Conservation (phyloP, 2,329 filamentous ascomycete genomes). For the Fusarium illudens region DNA sequence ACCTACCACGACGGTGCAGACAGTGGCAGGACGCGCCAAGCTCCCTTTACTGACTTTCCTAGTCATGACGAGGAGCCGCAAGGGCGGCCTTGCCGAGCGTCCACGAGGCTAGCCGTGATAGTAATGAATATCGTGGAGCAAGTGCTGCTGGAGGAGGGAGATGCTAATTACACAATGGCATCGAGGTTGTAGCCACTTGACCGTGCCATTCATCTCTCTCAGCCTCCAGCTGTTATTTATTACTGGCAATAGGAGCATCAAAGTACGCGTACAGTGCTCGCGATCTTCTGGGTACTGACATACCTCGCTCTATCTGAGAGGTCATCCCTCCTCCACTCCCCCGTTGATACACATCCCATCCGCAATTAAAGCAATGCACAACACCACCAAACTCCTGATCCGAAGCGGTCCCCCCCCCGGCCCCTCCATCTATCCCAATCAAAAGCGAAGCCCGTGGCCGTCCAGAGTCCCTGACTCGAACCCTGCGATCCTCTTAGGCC, state of each 20-base stretch:
- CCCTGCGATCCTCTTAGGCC: conserved; percentile 25
- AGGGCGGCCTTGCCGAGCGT: conserved; percentile 23
- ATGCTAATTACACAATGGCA: conserved; percentile 13
- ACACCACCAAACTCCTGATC: conserved; percentile 38
- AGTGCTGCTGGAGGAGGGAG: conserved; percentile 6
- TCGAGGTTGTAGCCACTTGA: neutral
- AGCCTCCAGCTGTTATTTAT: too few relatives aligned
- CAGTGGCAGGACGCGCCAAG: conserved; percentile 9
- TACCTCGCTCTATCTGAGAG: neutral
- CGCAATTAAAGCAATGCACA: conserved; percentile 35
- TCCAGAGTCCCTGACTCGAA: conserved; percentile 40
- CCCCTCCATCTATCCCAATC: conserved; percentile 22
- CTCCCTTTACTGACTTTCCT: neutral
- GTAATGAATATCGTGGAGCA: conserved; percentile 28
- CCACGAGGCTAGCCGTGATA: conserved; percentile 22
- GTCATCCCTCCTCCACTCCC: neutral
- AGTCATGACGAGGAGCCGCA: conserved; percentile 24
- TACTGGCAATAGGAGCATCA: neutral
- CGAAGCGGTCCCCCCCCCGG: conserved; percentile 11
- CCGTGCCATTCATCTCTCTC: neutral
- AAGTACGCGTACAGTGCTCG: neutral
- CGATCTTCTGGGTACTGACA: neutral
- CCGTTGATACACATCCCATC: conserved; percentile 16
- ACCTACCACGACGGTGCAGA: conserved; percentile 2
- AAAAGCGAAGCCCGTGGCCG: conserved; percentile 25